Conservation (phyloP, 2,329 filamentous ascomycete species). For the Parastagonospora nodorum region DNA sequence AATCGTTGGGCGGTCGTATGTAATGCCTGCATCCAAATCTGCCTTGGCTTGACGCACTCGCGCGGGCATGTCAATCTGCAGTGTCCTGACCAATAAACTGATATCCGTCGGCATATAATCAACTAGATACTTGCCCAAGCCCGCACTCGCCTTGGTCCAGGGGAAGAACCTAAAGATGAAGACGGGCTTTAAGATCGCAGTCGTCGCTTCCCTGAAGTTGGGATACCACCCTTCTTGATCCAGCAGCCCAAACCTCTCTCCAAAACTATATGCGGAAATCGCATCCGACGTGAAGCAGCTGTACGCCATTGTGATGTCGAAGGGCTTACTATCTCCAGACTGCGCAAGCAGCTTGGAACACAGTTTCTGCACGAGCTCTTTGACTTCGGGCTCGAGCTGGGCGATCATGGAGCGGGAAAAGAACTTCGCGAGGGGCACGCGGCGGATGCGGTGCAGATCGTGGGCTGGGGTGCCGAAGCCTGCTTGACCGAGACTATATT, state of each 20-base stretch:
- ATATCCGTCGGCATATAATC: constrained; percentile 27
- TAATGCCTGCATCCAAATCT: constrained; percentile 28
- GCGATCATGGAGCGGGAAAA: constrained; percentile 40
- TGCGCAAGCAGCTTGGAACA: constrained; percentile 31
- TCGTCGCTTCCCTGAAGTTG: constrained; percentile 29
- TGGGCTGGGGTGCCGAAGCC: constrained; percentile 32
- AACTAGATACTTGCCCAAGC: constrained; percentile 19
- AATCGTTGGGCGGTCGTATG: constrained; percentile 28
- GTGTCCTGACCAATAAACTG: constrained; percentile 23
- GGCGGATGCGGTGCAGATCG: constrained; percentile 39
- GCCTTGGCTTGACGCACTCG: constrained; percentile 26
- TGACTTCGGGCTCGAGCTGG: constrained; percentile 29
- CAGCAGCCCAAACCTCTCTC: constrained; percentile 28
- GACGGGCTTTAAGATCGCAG: constrained; percentile 21
- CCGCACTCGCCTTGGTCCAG: constrained; percentile 24
- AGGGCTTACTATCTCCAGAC: constrained; percentile 16
- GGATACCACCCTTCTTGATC: constrained; percentile 32
- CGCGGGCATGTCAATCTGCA: constrained; percentile 33
- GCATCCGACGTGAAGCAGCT: constrained; percentile 33
- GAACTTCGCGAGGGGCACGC: constrained; percentile 41
- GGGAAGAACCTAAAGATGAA: constrained; percentile 35
- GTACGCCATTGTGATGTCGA: constrained; percentile 34
- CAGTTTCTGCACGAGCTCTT: constrained; percentile 23
- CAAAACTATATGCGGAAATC: constrained; percentile 31
- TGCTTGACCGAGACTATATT: constrained; percentile 21